These are phyloP conservation scores for Prunus mongolica DNA, from an alignment of 306 rosid genomes.

Conservation along the genomic window DNA sequence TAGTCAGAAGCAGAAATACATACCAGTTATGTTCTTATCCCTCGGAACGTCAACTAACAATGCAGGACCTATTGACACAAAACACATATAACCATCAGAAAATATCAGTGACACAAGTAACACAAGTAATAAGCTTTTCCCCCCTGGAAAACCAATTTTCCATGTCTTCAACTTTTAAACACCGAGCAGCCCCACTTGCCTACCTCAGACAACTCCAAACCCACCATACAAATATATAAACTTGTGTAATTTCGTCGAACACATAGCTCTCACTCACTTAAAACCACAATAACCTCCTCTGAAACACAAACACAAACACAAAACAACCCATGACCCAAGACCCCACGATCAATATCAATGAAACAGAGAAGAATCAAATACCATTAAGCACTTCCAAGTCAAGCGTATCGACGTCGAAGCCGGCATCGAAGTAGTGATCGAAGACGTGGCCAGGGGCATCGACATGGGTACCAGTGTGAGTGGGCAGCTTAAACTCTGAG, in stretches of 20 bases:
- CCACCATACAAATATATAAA: background rate
- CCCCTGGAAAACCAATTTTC: background rate
- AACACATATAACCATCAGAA: background rate
- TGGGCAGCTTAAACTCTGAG: conserved; percentile 56
- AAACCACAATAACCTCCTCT: background rate
- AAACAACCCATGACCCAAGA: background rate
- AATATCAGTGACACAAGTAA: background rate
- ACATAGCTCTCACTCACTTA: background rate
- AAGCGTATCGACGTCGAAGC: conserved; percentile 79
- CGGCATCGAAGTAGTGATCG: conserved; percentile 77
- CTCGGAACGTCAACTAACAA: conserved; percentile 85
- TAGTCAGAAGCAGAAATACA: conserved; percentile 14
- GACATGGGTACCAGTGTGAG: conserved; percentile 86
- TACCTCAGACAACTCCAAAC: background rate
- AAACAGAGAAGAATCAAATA: background rate
- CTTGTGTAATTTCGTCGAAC: background rate
- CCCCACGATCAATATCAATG: background rate
- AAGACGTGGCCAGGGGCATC: conserved; percentile 77
- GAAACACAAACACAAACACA: background rate
- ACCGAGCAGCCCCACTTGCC: background rate
- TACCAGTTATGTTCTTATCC: conserved; percentile 77
- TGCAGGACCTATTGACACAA: conserved; percentile 56
- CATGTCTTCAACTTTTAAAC: background rate
- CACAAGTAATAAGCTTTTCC: background rate
- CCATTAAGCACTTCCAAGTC: conserved; percentile 76